Percentiles rank a stretch among this genome's conserved stretches.
These are phyloP conservation scores for Microsporum audouinii DNA, from an alignment of 2,329 filamentous ascomycete species.

Conservation along the genomic window DNA sequence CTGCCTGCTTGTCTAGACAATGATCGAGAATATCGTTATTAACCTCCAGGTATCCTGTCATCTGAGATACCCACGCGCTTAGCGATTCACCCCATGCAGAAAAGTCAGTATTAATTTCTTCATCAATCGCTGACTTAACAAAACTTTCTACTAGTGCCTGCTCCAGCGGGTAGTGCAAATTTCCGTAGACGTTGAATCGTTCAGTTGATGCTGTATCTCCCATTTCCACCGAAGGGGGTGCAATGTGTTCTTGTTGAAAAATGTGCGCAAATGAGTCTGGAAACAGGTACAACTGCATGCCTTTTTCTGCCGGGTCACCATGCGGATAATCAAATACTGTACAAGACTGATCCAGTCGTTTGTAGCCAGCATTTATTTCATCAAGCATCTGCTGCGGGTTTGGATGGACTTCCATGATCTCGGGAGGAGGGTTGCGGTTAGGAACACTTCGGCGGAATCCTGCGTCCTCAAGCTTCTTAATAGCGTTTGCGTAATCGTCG, in stretches of 20 bases:
- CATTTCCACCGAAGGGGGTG: neutral
- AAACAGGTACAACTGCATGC: constrained; percentile 6
- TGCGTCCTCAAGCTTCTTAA: constrained; percentile 16
- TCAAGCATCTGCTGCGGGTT: constrained; percentile 12
- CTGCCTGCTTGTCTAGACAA: constrained; percentile 18
- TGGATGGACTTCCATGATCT: constrained; percentile 8
- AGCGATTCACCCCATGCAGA: constrained; percentile 18
- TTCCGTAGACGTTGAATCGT: constrained; percentile 12
- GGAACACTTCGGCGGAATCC: constrained; percentile 17
- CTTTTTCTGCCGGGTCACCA: too few species aligned
- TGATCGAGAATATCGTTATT: constrained; percentile 20
- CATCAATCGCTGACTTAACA: constrained; percentile 20
- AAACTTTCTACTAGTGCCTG: constrained; percentile 17
- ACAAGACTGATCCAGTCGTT: constrained; percentile 16
- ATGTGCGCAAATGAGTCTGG: constrained; percentile 15
- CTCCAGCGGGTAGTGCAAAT: constrained; percentile 16
- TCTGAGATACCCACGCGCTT: constrained; percentile 19
- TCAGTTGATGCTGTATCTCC: too few species aligned
- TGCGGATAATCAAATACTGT: constrained; percentile 18
- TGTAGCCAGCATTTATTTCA: constrained; percentile 18
- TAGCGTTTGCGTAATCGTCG: constrained; percentile 15
- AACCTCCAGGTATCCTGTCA: constrained; percentile 20
- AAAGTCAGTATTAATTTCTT: constrained; percentile 13
- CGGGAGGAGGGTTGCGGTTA: constrained; percentile 14
- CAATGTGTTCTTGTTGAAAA: neutral